Base-by-base conservation (phyloP, 2,329 filamentous ascomycete species). In the Lachnellula suecica region DNA sequence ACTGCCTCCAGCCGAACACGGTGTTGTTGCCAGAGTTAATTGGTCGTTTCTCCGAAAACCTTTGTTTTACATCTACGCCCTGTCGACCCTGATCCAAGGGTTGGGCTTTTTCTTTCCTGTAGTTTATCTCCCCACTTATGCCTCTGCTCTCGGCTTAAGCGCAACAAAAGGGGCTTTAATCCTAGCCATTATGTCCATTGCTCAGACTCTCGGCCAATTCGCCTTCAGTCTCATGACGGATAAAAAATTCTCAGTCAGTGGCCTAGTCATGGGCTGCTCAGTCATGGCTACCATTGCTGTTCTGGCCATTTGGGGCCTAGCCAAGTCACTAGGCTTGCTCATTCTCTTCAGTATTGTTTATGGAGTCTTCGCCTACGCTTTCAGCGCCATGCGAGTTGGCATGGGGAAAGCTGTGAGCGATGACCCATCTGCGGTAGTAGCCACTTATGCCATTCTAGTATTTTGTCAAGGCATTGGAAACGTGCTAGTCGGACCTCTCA, bases 71-170 rank as follows among this genome's bases (percentile, higher is more conserved):
- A 68, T 79, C 55, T 76, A 76, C 63, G 69, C 67, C 38, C 60
- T 73, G 27, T 73, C 73, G 17, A 79, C 73, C 25, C 63, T 77
- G 2, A 63, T 78, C 23, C 75, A 78, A 58, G 75, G 72, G 51
- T 69, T 72, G 23, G 77, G 76, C 2, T 79, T 78, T 58, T 75
- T 74, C 37, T 71, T 79, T 31, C 77, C 77, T 9, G 70, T 76
- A 27, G 72, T 75, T 0, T 78, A 76, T 56, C 65, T 79, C 1
- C 84, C 88, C 13, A 88, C 87, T 62, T 92, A 90, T 64, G 85
- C 85, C 34, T 77, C 80, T 46, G 76, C 77, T 1, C 80, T 91
- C 31, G 88, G 88, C 1, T 77, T 91, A 31, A 76, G 75, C 1
- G 73, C 86, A 2, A 76, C 79, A 4, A 82, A 91, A 62, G 88